Percentiles rank a stretch among this genome's conserved stretches.
Conservation (phyloP, 106 monocot species). For the Platanthera zijinensis region DNA sequence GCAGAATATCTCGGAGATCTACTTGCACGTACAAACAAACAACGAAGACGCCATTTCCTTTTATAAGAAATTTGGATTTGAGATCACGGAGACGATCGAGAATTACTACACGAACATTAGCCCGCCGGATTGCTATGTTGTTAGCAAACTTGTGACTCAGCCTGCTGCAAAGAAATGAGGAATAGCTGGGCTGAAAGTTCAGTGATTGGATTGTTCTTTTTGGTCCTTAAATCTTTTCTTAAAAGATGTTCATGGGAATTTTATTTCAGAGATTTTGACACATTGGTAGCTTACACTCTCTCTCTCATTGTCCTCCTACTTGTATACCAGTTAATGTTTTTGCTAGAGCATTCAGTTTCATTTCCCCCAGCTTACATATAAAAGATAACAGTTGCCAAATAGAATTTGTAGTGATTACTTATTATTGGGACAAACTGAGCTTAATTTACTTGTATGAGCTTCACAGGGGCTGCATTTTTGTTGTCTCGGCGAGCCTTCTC, state of each 20-base stretch:
- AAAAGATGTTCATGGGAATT: background rate
- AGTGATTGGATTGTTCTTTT: background rate
- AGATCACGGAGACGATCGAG: conserved; percentile 75
- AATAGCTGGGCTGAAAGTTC: background rate
- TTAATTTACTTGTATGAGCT: too few species aligned
- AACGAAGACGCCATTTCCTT: conserved; percentile 86
- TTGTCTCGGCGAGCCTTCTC: too few species aligned
- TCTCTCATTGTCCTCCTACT: background rate
- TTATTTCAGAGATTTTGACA: background rate
- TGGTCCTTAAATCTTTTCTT: background rate
- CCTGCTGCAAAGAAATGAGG: conserved; percentile 57
- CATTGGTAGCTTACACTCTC: background rate
- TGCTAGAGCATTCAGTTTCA: too few species aligned
- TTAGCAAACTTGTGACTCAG: conserved; percentile 47
- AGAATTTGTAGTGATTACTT: too few species aligned
- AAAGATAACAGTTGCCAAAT: too few species aligned
- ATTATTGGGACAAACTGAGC: too few species aligned
- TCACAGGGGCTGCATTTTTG: too few species aligned
- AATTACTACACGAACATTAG: conserved; percentile 86
- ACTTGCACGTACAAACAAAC: conserved; percentile 94
- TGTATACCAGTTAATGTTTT: too few species aligned
- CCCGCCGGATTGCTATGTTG: conserved; percentile 92
- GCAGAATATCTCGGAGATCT: conserved; percentile 82
- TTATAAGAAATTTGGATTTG: conserved; percentile 95
- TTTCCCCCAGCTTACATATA: too few species aligned